Base-by-base conservation (phyloP, 2,329 filamentous ascomycete genomes). In the Emericellopsis atlantica region DNA sequence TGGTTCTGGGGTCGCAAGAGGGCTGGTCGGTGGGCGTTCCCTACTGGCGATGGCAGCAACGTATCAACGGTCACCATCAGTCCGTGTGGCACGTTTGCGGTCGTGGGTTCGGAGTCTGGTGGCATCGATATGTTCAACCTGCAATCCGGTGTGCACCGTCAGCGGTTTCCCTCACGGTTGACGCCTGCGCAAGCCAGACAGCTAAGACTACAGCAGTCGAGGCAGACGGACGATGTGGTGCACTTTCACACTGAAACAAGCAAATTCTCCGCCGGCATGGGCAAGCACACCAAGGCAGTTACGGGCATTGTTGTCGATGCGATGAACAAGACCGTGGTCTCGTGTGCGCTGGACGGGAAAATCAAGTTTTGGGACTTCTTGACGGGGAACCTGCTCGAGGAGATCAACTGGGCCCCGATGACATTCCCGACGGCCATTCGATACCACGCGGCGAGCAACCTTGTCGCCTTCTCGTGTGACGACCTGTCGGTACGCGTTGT, bases 1-100 rank as follows among this genome's bases (percentile, higher is more conserved):
- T 98, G 92, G 92, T 95, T 95, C 62, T 96, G 92, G 89, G 92
- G 90, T 6, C 81, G 87, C 43, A 95, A 93, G 62, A 80, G 83
- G 51, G 89, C 92, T 38, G 92, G 92, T 10, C 74, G 92, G 47
- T 98, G 92, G 92, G 82, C 84, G 1, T 86, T 98, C 50, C 79
- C 84, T 48, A 95, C 89, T 1, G 76, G 82, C 33, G 92, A 98
- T 60, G 76, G 76, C 15, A 74, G 78, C n/a, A 76, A 87, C 52
- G 90, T 95, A 44, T 76, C 83, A 48, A 90, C 84, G 40, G 87
- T 98, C 16, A 76, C 88, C 10, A 82, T 98, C 45, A 95, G 86
- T 41, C 75, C 86, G 1, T 98, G 92, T 53, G 92, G 92, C 43
- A 95, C 85, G 2, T 98, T 98, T 66, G 89, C 89, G 3, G 64